A percentile compares a stretch with the other conserved stretches of the same genome.
Conservation (phyloP, 768 basidiomycete genomes). For the Gyrodon lividus region DNA sequence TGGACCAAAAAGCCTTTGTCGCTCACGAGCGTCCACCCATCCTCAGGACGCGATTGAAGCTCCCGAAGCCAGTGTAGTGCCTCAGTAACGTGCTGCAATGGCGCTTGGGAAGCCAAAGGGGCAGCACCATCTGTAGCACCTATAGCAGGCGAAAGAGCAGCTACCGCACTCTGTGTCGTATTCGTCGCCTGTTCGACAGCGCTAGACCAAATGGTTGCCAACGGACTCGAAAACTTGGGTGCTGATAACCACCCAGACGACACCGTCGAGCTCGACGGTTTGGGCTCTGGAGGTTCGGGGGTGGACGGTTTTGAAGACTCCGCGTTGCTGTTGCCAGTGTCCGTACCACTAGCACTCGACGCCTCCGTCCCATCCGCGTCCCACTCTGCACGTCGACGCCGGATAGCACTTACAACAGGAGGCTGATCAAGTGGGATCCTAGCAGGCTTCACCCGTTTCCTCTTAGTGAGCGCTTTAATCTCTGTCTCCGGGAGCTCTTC, state of each 20-base stretch:
- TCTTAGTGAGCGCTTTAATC: constrained; percentile 76
- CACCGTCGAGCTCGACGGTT: constrained; percentile 7
- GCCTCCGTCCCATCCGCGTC: constrained; percentile 46
- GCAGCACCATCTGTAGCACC: constrained; percentile 39
- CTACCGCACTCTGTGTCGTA: constrained; percentile 76
- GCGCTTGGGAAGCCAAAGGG: constrained; percentile 58
- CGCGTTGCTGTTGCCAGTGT: constrained; percentile 8
- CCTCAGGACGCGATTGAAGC: constrained; percentile 55
- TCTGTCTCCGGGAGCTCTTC: constrained; percentile 88
- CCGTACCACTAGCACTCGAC: constrained; percentile 18
- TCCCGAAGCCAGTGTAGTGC: constrained; percentile 79
- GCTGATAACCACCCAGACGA: constrained; percentile 51
- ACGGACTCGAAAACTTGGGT: constrained; percentile 67
- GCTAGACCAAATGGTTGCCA: constrained; percentile 69
- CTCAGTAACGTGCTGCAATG: constrained; percentile 80
- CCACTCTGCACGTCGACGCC: constrained; percentile 72
- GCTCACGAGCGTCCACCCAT: constrained; percentile 75
- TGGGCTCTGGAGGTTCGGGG: constrained; percentile 22
- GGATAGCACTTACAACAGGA: constrained; percentile 70
- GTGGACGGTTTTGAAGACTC: constrained; percentile 21
- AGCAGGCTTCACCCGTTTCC: constrained; percentile 82
- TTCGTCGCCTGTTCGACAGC: constrained; percentile 72
- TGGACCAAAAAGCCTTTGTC: constrained; percentile 78
- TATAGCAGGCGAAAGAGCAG: constrained; percentile 63
- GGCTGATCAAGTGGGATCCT: constrained; percentile 94